Evolutionary conservation across 129 eudicot species (phyloP).

Genomic region (Rutidosis leptorrhynchoides): DNA sequence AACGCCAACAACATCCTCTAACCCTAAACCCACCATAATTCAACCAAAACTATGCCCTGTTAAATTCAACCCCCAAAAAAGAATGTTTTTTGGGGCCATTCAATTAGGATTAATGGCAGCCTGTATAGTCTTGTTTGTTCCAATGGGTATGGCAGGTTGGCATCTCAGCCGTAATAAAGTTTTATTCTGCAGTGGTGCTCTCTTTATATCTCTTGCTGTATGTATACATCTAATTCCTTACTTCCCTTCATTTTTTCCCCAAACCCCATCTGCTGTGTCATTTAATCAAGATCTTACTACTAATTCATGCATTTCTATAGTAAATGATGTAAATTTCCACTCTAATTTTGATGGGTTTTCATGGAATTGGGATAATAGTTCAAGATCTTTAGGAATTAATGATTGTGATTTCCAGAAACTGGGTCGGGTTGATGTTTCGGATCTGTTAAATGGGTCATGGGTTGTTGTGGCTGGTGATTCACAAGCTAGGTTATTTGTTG

Average conservation of each 20-base stretch:
- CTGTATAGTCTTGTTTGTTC: conserved; percentile 73
- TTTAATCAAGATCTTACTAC: conserved; percentile 39
- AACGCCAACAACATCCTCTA: conserved; percentile 26
- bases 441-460: conserved; percentile 91
- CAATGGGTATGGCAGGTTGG: conserved; percentile 98
- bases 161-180: conserved; percentile 92
- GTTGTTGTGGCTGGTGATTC: conserved; percentile 95
- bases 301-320: conserved; percentile 47
- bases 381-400: conserved; percentile 16
- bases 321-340: conserved; percentile 42
- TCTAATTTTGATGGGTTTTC: conserved; percentile 25
- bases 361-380: conserved; percentile 54
- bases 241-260: conserved; percentile 48
- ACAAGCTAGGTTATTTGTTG: conserved; percentile 68
- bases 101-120: conserved; percentile 93
- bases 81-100: conserved; percentile 78
- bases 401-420: conserved; percentile 67
- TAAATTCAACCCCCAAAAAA: conserved; percentile 17
- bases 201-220: conserved; percentile 85
- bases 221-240: conserved; percentile 87
- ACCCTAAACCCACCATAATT: not conserved
- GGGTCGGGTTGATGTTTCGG: conserved; percentile 63
- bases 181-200: conserved; percentile 87
- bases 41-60: conserved; percentile 12
- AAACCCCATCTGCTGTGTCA: conserved; percentile 17